Evolutionary conservation across 345 rosid species (phyloP).

Genomic region (Barbarea vulgaris): DNA sequence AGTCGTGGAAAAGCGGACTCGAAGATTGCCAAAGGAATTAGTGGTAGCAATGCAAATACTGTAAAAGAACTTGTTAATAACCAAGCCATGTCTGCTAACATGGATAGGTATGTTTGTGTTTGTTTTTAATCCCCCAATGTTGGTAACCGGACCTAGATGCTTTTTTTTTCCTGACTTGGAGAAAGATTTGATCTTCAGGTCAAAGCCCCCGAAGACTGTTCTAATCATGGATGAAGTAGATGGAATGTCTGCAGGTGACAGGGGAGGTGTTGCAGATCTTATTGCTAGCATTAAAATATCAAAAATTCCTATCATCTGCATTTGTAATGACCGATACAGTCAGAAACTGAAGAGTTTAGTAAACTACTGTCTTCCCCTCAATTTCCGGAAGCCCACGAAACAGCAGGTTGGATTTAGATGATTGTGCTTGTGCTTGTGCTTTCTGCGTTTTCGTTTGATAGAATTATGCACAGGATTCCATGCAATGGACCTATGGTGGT

Average conservation of each 20-base stretch:
- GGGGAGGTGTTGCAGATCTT: conserved; percentile 98
- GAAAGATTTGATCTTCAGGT: conserved; percentile 51
- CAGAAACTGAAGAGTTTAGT: conserved; percentile 94
- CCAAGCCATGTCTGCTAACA: conserved; percentile 60
- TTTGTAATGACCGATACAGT: conserved; percentile 97
- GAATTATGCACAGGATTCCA: conserved; percentile 21
- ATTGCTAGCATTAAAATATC: conserved; percentile 95
- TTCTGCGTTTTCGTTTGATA: conserved; percentile 7
- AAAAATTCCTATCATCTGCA: conserved; percentile 93
- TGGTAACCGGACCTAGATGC: conserved; percentile 16
- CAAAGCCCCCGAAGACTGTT: conserved; percentile 75
- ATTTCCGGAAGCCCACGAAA: conserved; percentile 86
- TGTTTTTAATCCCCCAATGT: not conserved
- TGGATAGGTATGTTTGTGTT: conserved; percentile 58
- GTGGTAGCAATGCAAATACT: conserved; percentile 97
- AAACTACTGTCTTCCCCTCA: conserved; percentile 83
- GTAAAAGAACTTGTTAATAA: conserved; percentile 95
- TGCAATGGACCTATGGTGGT: conserved; percentile 2
- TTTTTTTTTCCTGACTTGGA: conserved; percentile 29
- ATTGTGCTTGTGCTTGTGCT: conserved; percentile 22
- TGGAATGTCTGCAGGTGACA: conserved; percentile 99
- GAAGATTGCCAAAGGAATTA: conserved; percentile 78
- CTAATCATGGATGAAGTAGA: conserved; percentile 99
- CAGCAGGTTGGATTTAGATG: conserved; percentile 67
- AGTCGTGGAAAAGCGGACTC: conserved; percentile 93